A percentile compares a stretch with the other conserved stretches of the same genome.
These are phyloP conservation scores for Nakazawaea ishiwadae DNA, from an alignment of 805 yeast species.

Conservation along the genomic window DNA sequence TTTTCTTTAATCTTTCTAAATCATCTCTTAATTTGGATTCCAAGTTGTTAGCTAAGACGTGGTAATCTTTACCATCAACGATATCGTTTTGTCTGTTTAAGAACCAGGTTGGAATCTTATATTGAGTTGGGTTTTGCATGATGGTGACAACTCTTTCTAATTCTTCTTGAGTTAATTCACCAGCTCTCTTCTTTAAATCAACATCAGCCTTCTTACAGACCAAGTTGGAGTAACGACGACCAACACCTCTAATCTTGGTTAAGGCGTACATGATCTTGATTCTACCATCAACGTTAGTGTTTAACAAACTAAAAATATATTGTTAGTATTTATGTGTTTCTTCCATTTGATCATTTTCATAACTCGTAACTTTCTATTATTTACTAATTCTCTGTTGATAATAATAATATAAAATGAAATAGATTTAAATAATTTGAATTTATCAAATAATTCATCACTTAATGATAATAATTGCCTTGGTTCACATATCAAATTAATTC, in stretches of 20 bases:
- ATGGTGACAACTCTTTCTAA: conserved; percentile 99
- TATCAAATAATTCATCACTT: too few species aligned
- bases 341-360: too few species aligned
- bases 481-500: too few species aligned
- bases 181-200: conserved; percentile 97
- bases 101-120: conserved; percentile 99
- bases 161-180: conserved; percentile 99
- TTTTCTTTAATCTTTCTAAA: conserved; percentile 99
- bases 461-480: too few species aligned
- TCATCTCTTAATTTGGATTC: conserved; percentile 99
- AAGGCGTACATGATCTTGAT: conserved; percentile 99
- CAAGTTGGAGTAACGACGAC: conserved; percentile 99
- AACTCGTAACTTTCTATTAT: background rate
- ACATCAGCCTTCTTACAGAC: conserved; percentile 99
- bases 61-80: conserved; percentile 98
- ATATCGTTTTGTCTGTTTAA: conserved; percentile 99
- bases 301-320: conserved; percentile 71
- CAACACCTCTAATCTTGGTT: conserved; percentile 99
- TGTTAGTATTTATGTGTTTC: conserved; percentile 29
- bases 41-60: conserved; percentile 96
- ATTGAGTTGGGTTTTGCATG: conserved; percentile 99
- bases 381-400: too few species aligned
- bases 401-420: too few species aligned
- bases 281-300: conserved; percentile 99
- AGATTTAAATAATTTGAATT: too few species aligned